Conservation (phyloP, 2,329 filamentous ascomycete genomes). For the Onygenales sp. region DNA sequence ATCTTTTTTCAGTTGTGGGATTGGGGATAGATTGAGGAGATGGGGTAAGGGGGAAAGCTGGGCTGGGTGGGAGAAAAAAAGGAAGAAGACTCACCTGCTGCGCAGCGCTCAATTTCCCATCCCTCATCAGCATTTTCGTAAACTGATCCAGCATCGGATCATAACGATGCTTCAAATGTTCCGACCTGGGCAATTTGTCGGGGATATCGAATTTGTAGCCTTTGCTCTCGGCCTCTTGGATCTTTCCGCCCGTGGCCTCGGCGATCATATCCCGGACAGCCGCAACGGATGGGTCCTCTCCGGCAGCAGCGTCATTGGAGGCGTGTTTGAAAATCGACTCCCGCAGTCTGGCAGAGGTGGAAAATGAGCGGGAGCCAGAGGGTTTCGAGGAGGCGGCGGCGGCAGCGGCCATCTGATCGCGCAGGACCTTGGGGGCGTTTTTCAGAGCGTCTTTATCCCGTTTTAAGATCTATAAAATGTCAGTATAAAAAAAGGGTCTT, state of each 20-base stretch:
- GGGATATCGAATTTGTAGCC: slow-evolving; percentile 77
- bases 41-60: slow-evolving; percentile 3
- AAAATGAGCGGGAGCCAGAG: slow-evolving; percentile 43
- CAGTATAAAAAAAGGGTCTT: neutral
- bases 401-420: slow-evolving; percentile 33
- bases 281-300: slow-evolving; percentile 23
- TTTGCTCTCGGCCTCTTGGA: slow-evolving; percentile 28
- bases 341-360: slow-evolving; percentile 40
- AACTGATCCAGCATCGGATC: slow-evolving; percentile 78
- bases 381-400: neutral
- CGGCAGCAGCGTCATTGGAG: slow-evolving; percentile 5
- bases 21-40: neutral
- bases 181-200: slow-evolving; percentile 51
- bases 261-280: slow-evolving; percentile 28
- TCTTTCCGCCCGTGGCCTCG: slow-evolving; percentile 18
- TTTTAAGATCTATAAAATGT: slow-evolving; percentile 45
- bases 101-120: slow-evolving; percentile 85
- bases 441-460: slow-evolving; percentile 53
- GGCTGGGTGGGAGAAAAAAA: slow-evolving; percentile 2
- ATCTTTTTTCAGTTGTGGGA: neutral
- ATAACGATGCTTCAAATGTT: slow-evolving; percentile 70
- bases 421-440: slow-evolving; percentile 57
- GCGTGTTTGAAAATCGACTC: slow-evolving; percentile 9
- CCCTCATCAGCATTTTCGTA: slow-evolving; percentile 80
- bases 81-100: slow-evolving; percentile 55